Percentiles rank a stretch among this genome's conserved stretches.
phyloP scores from a whole-genome alignment of 768 basidiomycete species.

The Artomyces pyxidatus region DNA sequence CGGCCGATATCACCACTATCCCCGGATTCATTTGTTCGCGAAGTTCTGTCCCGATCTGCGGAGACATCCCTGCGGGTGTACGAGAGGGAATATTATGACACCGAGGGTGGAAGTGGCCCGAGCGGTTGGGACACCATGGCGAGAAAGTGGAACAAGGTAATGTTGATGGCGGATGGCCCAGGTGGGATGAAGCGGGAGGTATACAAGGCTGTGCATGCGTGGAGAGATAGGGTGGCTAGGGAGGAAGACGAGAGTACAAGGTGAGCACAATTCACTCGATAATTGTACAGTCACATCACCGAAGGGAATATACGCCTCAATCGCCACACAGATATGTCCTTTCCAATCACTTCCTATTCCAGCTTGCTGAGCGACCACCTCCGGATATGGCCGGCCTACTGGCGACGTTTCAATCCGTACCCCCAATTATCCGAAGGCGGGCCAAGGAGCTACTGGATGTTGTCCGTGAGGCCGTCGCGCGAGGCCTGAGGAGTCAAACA shows the following conservation, averaged over 20 bases:
- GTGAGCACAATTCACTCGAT: too few relatives aligned
- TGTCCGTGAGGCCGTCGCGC: constrained; percentile 44
- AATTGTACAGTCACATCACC: too few relatives aligned
- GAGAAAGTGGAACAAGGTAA: constrained; percentile 74
- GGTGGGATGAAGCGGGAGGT: constrained; percentile 47
- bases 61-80: constrained; percentile 72
- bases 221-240: constrained; percentile 74
- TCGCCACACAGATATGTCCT: constrained; percentile 55
- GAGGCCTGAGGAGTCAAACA: constrained; percentile 5
- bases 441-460: constrained; percentile 57
- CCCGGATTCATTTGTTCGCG: constrained; percentile 38
- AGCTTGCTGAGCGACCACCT: constrained; percentile 64
- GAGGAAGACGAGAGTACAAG: constrained; percentile 82
- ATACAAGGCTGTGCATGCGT: constrained; percentile 66
- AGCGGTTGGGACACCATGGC: constrained; percentile 75
- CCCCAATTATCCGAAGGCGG: constrained; percentile 53
- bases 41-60: constrained; percentile 64
- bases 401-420: constrained; percentile 48
- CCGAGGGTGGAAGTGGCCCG: constrained; percentile 50
- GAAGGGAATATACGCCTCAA: too few relatives aligned
- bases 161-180: constrained; percentile 30
- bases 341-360: constrained; percentile 67
- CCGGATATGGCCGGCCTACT: constrained; percentile 56
- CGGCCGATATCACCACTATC: constrained; percentile 12
- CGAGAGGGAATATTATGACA: constrained; percentile 63